These are phyloP conservation scores for Vanilla planifolia DNA, from an alignment of 106 monocot species.

Conservation along the genomic window DNA sequence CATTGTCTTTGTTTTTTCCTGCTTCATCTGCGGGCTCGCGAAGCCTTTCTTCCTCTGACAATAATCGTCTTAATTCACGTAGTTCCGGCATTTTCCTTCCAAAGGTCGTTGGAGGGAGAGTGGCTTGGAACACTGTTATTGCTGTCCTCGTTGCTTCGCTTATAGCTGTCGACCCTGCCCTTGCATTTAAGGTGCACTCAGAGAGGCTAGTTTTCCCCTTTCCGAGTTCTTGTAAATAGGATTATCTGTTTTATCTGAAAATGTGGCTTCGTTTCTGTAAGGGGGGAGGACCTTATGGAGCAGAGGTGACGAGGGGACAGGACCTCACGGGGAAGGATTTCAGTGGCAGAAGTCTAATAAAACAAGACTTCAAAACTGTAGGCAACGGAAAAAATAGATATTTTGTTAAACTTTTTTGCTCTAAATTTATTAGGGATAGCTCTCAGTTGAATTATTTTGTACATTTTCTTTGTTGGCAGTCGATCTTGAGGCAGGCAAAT, in stretches of 20 bases:
- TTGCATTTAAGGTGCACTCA: constrained; percentile 52
- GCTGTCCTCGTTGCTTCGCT: constrained; percentile 48
- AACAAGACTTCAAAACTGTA: constrained; percentile 96
- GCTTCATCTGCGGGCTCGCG: neutral
- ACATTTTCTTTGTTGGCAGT: constrained; percentile 30
- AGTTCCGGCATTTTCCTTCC: neutral
- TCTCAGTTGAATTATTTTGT: neutral
- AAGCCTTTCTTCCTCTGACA: neutral
- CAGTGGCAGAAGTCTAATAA: constrained; percentile 80
- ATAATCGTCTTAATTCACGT: neutral
- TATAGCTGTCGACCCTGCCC: constrained; percentile 49
- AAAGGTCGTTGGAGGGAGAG: neutral
- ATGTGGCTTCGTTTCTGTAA: constrained; percentile 5
- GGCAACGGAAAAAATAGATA: neutral
- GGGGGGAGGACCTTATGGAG: constrained; percentile 87
- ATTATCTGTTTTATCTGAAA: neutral
- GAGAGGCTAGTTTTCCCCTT: neutral
- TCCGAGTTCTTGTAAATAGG: neutral
- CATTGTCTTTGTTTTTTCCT: neutral
- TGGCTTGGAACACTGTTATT: constrained; percentile 11
- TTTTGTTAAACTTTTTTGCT: neutral
- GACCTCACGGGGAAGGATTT: constrained; percentile 94
- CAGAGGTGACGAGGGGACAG: constrained; percentile 87
- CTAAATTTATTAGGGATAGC: neutral
- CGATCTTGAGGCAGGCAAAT: constrained; percentile 85